Evolutionary conservation across 805 yeast species (phyloP), one percentile per base, ranked within the genome.

Genomic region (Saturnispora serradocipensis): DNA sequence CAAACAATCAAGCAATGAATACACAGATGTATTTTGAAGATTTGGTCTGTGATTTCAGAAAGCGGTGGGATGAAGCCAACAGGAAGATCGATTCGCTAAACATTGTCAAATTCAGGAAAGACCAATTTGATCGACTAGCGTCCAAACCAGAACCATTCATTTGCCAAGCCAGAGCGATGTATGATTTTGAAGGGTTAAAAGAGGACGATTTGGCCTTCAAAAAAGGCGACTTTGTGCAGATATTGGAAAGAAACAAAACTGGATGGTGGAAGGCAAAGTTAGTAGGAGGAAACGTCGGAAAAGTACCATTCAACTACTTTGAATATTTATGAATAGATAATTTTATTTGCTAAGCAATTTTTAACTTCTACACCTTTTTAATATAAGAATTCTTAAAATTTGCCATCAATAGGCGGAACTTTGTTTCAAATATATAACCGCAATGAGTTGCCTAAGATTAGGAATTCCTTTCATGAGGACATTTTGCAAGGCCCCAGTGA

Each of bases 181-280:
- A 62, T 55, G 60, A 61, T 34, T 80, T 69, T 53, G 46, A 58
- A 1, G 74, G 71, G 0, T 60, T 67, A 20, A 62, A 68, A 38
- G 52, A 54, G 0, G 73, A 69, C 3, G 84, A 80, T 55, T 62
- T 80, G 40, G 54, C 68, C 3, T 70, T 80, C 48, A 49, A 56
- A 15, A 63, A 58, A 32, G 80, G 78, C 4, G 81, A 77, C 53
- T 55, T 57, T 22, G 72, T 80, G 24, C 62, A 53, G 45, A 59
- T 79, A 1, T 25, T 73, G 8, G 70, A 67, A 25, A 67, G 62
- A 43, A 60, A 60, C 11, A 69, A 65, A 28, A 64, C 67, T 2
- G 72, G 72, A 28, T 77, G 82, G 82, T 77, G 81, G 81, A 65
- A 67, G 51, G 81, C 80, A 13, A 59, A 60, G 45, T 55, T 56